Evolutionary conservation across 495 filamentous ascomycete genomes (phyloP).

Genomic region (Entonaema liquescens): DNA sequence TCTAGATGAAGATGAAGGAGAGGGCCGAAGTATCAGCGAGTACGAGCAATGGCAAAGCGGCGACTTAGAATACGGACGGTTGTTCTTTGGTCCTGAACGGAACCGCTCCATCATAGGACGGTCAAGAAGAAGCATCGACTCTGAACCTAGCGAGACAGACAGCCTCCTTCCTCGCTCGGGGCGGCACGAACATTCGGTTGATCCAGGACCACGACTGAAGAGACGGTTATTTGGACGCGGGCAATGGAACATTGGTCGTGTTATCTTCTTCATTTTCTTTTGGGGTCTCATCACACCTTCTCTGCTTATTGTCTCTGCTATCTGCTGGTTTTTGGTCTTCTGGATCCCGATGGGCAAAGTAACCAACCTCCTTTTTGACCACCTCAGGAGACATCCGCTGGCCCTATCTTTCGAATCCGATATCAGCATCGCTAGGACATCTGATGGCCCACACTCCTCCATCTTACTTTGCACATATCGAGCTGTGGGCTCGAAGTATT

Average conservation of each 20-base stretch:
- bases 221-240: conserved; percentile 92
- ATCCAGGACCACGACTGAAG: conserved; percentile 68
- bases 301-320: conserved; percentile 80
- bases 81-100: conserved; percentile 90
- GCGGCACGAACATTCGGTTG: conserved; percentile 42
- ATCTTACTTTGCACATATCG: conserved; percentile 97
- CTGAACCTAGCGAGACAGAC: conserved; percentile 80
- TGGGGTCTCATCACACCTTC: conserved; percentile 93
- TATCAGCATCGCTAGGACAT: conserved; percentile 72
- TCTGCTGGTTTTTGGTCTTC: conserved; percentile 97
- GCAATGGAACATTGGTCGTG: conserved; percentile 91
- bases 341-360: conserved; percentile 99
- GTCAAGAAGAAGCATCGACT: conserved; percentile 87
- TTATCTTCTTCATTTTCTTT: conserved; percentile 97
- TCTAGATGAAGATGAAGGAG: conserved; percentile 95
- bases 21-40: conserved; percentile 98
- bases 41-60: conserved; percentile 99
- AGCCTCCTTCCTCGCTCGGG: conserved; percentile 80
- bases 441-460: conserved; percentile 76
- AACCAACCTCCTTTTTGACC: conserved; percentile 86
- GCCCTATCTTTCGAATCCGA: conserved; percentile 94
- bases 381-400: conserved; percentile 91
- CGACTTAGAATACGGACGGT: conserved; percentile 90
- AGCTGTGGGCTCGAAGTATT: conserved; percentile 92
- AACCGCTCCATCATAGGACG: conserved; percentile 87